Evolutionary conservation across 139 green algal genomes (phyloP).

Genomic region (Chlorella vulgaris): DNA sequence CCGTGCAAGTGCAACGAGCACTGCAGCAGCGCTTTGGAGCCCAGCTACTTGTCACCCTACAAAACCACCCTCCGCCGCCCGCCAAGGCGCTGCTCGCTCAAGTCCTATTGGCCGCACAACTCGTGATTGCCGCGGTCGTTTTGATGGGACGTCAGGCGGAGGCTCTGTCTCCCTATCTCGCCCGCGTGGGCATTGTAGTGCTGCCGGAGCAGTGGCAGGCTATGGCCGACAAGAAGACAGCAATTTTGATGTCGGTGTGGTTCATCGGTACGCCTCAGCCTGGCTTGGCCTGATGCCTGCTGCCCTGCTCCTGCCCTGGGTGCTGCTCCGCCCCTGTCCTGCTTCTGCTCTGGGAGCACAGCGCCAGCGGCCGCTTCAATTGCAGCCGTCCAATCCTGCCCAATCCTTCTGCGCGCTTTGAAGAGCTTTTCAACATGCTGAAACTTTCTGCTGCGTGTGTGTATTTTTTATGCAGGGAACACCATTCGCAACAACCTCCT

Average conservation of each 20-base stretch:
- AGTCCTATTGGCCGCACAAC: slow-evolving; percentile 45
- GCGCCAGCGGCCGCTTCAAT: no score
- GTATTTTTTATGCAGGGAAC: slow-evolving; percentile 1
- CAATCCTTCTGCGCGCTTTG: no score
- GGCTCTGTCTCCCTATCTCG: slow-evolving; percentile 39
- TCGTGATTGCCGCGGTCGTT: slow-evolving; percentile 47
- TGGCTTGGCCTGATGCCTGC: no score
- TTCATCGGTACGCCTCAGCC: neutral
- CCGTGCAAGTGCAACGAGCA: slow-evolving; percentile 64
- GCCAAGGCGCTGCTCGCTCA: slow-evolving; percentile 39
- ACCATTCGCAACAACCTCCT: slow-evolving; percentile 15
- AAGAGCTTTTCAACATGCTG: no score
- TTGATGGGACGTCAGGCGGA: slow-evolving; percentile 50
- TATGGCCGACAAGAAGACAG: slow-evolving; percentile 45
- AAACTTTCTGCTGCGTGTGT: no score
- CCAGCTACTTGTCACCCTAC: slow-evolving; percentile 54
- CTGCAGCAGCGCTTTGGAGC: slow-evolving; percentile 57
- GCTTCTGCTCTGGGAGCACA: no score
- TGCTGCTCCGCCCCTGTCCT: no score
- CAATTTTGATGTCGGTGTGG: slow-evolving; percentile 33
- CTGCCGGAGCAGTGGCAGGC: slow-evolving; percentile 30
- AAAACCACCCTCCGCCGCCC: slow-evolving; percentile 55
- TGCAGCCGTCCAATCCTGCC: no score
- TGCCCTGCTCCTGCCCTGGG: neutral
- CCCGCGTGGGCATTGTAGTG: slow-evolving; percentile 42